Percentiles rank a stretch among this genome's conserved stretches.
Conservation (phyloP, 2,329 filamentous ascomycete genomes). For the Calonectria pseudoreteaudii region DNA sequence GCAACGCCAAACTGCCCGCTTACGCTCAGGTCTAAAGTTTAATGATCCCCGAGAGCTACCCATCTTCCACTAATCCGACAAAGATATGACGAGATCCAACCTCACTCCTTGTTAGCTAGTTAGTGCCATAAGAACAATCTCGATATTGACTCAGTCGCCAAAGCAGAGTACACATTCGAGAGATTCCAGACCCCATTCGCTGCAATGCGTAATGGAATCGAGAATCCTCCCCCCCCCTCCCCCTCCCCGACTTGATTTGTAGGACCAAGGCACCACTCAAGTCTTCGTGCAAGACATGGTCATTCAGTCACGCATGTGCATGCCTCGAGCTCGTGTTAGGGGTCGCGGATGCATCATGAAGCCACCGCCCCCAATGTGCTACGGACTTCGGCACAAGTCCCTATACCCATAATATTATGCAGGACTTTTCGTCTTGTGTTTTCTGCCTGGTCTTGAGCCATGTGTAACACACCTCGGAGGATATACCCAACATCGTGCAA, state of each 20-base stretch:
- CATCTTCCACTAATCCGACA: neutral
- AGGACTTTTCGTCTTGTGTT: fast-evolving
- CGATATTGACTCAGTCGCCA: neutral
- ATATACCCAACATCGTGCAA: neutral
- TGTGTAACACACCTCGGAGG: neutral
- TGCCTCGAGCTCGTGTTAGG: too few species aligned
- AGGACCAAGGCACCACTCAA: neutral
- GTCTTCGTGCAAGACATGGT: neutral
- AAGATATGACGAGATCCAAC: neutral
- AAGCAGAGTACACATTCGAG: neutral
- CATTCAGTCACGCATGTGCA: neutral
- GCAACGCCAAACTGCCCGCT: neutral
- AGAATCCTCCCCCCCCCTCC: too few species aligned
- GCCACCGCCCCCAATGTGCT: neutral
- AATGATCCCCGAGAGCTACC: neutral
- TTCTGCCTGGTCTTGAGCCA: too few species aligned
- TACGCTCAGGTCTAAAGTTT: too few species aligned
- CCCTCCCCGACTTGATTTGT: neutral
- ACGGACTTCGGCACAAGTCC: neutral
- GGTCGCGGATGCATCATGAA: too few species aligned
- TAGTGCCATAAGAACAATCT: too few species aligned
- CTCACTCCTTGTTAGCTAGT: neutral
- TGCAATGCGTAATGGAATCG: too few species aligned
- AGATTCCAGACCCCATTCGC: too few species aligned
- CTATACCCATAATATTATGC: too few species aligned